Conservation (phyloP, 1,139 yeast genomes). For the Candida pseudoviswanathii region DNA sequence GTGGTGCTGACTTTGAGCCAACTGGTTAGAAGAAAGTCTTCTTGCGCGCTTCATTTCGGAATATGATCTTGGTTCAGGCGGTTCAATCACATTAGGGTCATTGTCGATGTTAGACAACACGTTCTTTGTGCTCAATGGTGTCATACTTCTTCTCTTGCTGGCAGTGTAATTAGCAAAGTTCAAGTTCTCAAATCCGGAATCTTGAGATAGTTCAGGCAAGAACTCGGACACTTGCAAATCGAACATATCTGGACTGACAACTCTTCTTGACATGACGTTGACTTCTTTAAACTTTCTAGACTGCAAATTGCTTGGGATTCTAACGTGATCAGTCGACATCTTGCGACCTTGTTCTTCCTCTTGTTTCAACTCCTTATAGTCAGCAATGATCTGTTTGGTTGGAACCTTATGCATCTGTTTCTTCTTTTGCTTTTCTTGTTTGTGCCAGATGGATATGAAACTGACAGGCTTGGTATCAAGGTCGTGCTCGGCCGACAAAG, state of each 20-base stretch:
- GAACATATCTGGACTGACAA: conserved; percentile 37
- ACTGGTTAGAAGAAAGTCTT: conserved; percentile 7
- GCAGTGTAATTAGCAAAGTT: conserved; percentile 25
- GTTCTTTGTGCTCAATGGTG: conserved; percentile 34
- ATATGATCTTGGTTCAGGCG: conserved; percentile 21
- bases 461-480: conserved; percentile 27
- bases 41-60: conserved; percentile 10
- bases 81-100: conserved; percentile 22
- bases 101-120: conserved; percentile 29
- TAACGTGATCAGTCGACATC: conserved; percentile 11
- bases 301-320: conserved; percentile 27
- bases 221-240: conserved; percentile 42
- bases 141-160: conserved; percentile 24
- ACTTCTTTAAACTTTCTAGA: conserved; percentile 43
- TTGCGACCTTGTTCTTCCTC: conserved; percentile 1
- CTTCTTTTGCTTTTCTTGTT: conserved; percentile 32
- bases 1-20: conserved; percentile 1
- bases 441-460: conserved; percentile 48
- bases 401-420: conserved; percentile 17
- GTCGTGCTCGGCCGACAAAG: conserved; percentile 48
- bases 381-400: conserved; percentile 13
- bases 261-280: conserved; percentile 45
- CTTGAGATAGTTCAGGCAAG: conserved; percentile 49
- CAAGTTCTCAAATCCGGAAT: conserved; percentile 49
- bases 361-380: conserved; percentile 7